Conservation (phyloP, 2,329 filamentous ascomycete species). For the Domatiomyces globalis region DNA sequence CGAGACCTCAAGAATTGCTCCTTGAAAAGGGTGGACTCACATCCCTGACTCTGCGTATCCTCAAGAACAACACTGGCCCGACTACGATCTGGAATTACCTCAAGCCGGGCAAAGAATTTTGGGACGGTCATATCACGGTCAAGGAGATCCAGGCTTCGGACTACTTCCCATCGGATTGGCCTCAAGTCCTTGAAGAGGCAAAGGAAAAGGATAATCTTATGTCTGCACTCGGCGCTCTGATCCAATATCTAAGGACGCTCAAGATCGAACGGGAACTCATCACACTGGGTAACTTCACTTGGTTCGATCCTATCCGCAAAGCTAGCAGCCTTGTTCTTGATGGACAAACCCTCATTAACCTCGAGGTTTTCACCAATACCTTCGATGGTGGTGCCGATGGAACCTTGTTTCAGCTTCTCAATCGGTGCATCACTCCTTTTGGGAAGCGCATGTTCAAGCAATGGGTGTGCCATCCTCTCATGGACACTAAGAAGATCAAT, state of each 20-base stretch:
- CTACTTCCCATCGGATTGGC: constrained; percentile 77
- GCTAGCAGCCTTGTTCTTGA: constrained; percentile 79
- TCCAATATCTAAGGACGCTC: constrained; percentile 72
- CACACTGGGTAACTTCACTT: constrained; percentile 77
- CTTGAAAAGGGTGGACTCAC: constrained; percentile 79
- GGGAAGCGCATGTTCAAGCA: constrained; percentile 91
- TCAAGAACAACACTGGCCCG: constrained; percentile 89
- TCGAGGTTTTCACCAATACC: constrained; percentile 92
- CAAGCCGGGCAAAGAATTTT: constrained; percentile 78
- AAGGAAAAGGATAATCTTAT: constrained; percentile 69
- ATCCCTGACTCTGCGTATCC: constrained; percentile 74
- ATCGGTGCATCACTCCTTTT: constrained; percentile 90
- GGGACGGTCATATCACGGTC: constrained; percentile 67
- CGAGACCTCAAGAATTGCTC: constrained; percentile 70
- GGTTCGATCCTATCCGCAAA: constrained; percentile 88
- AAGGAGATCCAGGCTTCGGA: constrained; percentile 65
- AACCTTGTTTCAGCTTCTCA: constrained; percentile 78
- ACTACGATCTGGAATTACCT: constrained; percentile 93
- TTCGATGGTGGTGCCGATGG: constrained; percentile 74
- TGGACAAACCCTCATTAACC: constrained; percentile 89
- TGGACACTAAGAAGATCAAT: constrained; percentile 76
- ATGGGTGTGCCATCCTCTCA: constrained; percentile 93
- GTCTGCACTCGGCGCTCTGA: constrained; percentile 77
- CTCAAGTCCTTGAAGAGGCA: constrained; percentile 54
- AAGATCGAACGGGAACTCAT: constrained; percentile 81